phyloP scores from a whole-genome alignment of 2,329 filamentous ascomycete genomes.

The Colletotrichum navitas region DNA sequence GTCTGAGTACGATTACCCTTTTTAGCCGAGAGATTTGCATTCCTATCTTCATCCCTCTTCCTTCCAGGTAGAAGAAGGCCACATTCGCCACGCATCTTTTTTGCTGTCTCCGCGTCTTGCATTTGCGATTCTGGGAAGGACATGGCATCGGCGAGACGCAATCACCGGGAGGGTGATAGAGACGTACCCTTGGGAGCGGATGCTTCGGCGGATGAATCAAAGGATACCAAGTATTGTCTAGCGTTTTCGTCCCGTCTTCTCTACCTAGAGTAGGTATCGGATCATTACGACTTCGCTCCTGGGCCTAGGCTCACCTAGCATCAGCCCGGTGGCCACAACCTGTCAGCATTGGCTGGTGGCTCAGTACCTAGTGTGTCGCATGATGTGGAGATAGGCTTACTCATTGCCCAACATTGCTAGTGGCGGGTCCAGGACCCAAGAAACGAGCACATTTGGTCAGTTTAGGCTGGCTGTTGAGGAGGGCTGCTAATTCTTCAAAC shows the following conservation, averaged over 20 bases:
- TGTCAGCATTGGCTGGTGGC: slow-evolving; percentile 16
- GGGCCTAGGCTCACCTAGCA: slow-evolving; percentile 22
- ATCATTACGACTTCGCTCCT: slow-evolving; percentile 19
- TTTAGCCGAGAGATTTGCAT: not conserved
- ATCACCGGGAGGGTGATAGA: not conserved
- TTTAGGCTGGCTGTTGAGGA: slow-evolving; percentile 1
- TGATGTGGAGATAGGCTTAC: slow-evolving; percentile 36
- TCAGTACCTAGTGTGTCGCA: slow-evolving; percentile 22
- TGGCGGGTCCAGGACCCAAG: slow-evolving; percentile 28
- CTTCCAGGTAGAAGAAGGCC: slow-evolving; percentile 29
- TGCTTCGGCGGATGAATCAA: slow-evolving; percentile 23
- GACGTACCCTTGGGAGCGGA: slow-evolving; percentile 1
- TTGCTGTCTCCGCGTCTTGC: slow-evolving; percentile 15
- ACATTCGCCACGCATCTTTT: slow-evolving; percentile 33
- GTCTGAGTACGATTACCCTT: not conserved
- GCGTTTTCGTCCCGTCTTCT: slow-evolving; percentile 19
- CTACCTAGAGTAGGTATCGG: slow-evolving; percentile 3
- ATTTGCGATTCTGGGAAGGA: not conserved
- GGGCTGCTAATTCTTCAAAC: slow-evolving; percentile 34
- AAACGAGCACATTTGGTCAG: slow-evolving; percentile 7
- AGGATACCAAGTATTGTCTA: slow-evolving; percentile 11
- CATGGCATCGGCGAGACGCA: not conserved
- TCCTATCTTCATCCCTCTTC: not conserved
- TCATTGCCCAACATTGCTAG: slow-evolving; percentile 38
- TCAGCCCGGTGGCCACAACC: not conserved